Evolutionary conservation across 139 green algal species (phyloP).

Genomic region (Microglena sp.): DNA sequence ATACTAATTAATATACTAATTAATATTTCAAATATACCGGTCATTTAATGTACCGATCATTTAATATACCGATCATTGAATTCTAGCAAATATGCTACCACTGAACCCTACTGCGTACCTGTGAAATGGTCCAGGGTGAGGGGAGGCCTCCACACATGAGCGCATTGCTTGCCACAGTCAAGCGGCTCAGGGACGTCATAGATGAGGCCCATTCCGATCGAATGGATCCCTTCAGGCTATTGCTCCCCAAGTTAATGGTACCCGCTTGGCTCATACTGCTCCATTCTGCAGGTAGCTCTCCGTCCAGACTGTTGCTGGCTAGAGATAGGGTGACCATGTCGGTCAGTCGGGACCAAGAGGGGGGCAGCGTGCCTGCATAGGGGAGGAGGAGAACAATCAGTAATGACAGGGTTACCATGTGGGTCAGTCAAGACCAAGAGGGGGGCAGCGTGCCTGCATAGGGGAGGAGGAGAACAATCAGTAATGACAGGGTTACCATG

Average conservation of each 20-base stretch:
- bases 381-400: too few relatives aligned
- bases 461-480: too few relatives aligned
- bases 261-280: background rate
- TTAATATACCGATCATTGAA: too few relatives aligned
- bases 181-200: background rate
- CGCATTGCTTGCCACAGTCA: constrained; percentile 5
- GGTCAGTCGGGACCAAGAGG: background rate
- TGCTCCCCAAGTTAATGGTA: constrained; percentile 8
- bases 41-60: too few relatives aligned
- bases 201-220: background rate
- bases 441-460: too few relatives aligned
- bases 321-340: background rate
- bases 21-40: too few relatives aligned
- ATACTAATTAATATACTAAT: too few relatives aligned
- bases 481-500: too few relatives aligned
- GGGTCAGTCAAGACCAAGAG: too few relatives aligned
- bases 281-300: constrained; percentile 9
- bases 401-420: too few relatives aligned
- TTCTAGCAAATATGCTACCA: too few relatives aligned
- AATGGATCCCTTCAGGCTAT: constrained; percentile 2
- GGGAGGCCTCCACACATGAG: constrained; percentile 7
- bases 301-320: constrained; percentile 2
- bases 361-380: background rate
- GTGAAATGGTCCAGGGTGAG: background rate
- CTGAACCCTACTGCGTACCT: background rate